phyloP scores from a whole-genome alignment of 73 alveolate genomes.

The Tetrahymena borealis region DNA sequence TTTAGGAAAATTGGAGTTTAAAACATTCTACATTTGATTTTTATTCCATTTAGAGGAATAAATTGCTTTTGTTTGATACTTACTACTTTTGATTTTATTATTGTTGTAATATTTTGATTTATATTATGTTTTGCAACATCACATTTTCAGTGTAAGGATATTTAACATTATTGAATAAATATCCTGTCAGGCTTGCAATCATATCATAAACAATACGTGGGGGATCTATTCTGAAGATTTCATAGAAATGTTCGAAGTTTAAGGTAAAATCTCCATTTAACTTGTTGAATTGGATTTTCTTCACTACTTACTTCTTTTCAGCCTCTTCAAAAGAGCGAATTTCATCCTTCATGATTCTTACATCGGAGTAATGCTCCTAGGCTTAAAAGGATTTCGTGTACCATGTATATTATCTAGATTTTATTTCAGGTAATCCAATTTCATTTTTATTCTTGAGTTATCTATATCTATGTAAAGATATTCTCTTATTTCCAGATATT shows the following conservation, averaged over 20 bases:
- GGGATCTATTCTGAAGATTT: neutral
- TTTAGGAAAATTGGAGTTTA: neutral
- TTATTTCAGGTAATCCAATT: neutral
- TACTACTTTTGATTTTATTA: neutral
- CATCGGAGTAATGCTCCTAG: neutral
- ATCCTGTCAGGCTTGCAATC: neutral
- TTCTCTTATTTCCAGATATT: neutral
- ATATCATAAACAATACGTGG: neutral
- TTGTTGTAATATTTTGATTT: neutral
- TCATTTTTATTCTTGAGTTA: neutral
- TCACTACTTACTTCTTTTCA: neutral
- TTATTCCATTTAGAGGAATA: neutral
- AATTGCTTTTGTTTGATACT: neutral
- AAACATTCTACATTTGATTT: neutral
- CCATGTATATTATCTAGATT: neutral
- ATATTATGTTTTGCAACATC: neutral
- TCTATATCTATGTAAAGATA: neutral
- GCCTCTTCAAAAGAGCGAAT: neutral
- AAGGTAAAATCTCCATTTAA: neutral
- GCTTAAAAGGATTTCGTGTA: neutral
- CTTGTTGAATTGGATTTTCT: neutral
- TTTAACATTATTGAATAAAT: neutral
- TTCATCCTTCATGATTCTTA: neutral
- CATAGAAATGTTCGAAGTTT: neutral
- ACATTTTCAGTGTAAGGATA: neutral